phyloP scores from a whole-genome alignment of 805 yeast species.

The Ogataea polymorpha region DNA sequence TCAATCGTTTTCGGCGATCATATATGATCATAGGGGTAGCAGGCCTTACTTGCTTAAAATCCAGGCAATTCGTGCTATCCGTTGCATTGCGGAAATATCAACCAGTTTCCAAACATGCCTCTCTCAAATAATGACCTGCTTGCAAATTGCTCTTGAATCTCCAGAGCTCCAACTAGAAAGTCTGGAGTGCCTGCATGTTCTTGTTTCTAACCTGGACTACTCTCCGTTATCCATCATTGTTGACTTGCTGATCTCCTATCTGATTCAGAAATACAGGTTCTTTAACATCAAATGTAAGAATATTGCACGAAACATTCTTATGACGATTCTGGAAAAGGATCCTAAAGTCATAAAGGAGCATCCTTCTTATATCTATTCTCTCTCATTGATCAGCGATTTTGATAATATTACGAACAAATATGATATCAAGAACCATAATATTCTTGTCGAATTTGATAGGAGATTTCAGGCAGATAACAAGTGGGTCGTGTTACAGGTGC shows the following conservation, averaged over 20 bases:
- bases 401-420: constrained; percentile 20
- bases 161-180: constrained; percentile 58
- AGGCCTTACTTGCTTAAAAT: constrained; percentile 71
- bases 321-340: constrained; percentile 32
- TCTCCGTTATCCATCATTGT: constrained; percentile 61
- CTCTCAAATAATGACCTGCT: constrained; percentile 83
- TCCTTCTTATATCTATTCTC: constrained; percentile 51
- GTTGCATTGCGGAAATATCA: constrained; percentile 56
- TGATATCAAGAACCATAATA: constrained; percentile 24
- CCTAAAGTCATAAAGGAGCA: constrained; percentile 38
- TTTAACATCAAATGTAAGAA: constrained; percentile 49
- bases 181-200: constrained; percentile 62
- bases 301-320: constrained; percentile 52
- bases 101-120: constrained; percentile 47
- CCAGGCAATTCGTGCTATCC: constrained; percentile 69
- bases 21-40: constrained; percentile 69
- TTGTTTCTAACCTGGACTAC: constrained; percentile 55
- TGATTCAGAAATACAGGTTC: constrained; percentile 61
- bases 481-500: constrained; percentile 69
- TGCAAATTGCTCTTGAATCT: constrained; percentile 73
- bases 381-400: constrained; percentile 44
- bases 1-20: constrained; percentile 73
- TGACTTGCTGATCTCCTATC: constrained; percentile 70
- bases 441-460: constrained; percentile 51
- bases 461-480: constrained; percentile 61